These are phyloP conservation scores for Bidens hawaiensis DNA, from an alignment of 140 eudicot genomes.

Conservation along the genomic window DNA sequence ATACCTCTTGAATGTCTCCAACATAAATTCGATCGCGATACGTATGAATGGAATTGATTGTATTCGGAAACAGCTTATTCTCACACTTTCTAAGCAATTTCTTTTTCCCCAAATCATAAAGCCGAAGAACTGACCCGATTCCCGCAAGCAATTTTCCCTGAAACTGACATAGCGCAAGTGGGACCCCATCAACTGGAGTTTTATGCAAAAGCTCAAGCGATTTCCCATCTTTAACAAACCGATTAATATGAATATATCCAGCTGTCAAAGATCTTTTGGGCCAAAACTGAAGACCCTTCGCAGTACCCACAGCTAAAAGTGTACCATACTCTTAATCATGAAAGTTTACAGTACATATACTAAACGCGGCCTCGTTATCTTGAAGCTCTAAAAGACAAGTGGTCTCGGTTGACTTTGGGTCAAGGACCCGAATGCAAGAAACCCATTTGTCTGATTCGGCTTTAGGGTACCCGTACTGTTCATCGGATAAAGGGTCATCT, in stretches of 20 bases:
- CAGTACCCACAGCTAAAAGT: slow-evolving; percentile 94
- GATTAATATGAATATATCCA: slow-evolving; percentile 85
- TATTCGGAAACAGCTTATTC: slow-evolving; percentile 85
- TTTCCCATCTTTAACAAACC: slow-evolving; percentile 83
- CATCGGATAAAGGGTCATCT: slow-evolving; percentile 78
- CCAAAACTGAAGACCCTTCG: slow-evolving; percentile 84
- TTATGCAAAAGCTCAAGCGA: slow-evolving; percentile 89
- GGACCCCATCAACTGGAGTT: slow-evolving; percentile 92
- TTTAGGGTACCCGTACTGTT: slow-evolving; percentile 94
- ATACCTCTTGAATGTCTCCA: slow-evolving; percentile 97
- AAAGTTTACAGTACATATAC: slow-evolving; percentile 92
- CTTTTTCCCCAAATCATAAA: slow-evolving; percentile 88
- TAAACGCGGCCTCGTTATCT: slow-evolving; percentile 93
- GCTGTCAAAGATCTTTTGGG: slow-evolving; percentile 76
- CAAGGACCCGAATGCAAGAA: slow-evolving; percentile 93
- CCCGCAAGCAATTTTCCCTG: slow-evolving; percentile 96
- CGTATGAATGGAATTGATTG: slow-evolving; percentile 75
- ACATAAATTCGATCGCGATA: slow-evolving; percentile 98
- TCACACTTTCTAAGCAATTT: slow-evolving; percentile 92
- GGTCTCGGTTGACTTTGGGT: slow-evolving; percentile 75
- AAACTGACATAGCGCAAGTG: slow-evolving; percentile 90
- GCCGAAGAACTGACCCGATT: slow-evolving; percentile 77
- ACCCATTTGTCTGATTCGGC: slow-evolving; percentile 91
- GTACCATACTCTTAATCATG: slow-evolving; percentile 95
- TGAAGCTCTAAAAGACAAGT: slow-evolving; percentile 88